Percentiles rank a stretch among this genome's conserved stretches.
Conservation (phyloP, 2,329 filamentous ascomycete species). For the Rhynchosporium agropyri region DNA sequence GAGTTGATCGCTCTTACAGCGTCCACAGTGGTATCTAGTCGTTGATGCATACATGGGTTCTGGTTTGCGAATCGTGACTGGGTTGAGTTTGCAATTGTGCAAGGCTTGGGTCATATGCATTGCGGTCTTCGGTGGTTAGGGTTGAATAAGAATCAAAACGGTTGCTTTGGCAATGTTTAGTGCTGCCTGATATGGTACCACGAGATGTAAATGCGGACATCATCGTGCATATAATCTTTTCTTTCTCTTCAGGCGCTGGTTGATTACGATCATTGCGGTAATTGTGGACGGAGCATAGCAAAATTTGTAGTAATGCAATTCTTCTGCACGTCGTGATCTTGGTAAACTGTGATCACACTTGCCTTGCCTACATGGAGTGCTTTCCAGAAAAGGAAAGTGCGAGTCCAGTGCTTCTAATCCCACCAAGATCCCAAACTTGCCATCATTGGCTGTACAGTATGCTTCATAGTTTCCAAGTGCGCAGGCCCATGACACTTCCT, state of each 20-base stretch:
- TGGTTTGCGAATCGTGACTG: not conserved
- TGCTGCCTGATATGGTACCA: conserved; percentile 1
- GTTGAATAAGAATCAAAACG: not conserved
- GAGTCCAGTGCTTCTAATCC: not conserved
- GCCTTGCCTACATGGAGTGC: not conserved
- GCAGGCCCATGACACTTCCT: too few species aligned
- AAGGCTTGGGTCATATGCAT: not conserved
- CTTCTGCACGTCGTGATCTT: not conserved
- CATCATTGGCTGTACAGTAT: too few species aligned
- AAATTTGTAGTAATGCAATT: not conserved
- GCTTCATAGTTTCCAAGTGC: too few species aligned
- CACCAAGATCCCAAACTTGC: too few species aligned
- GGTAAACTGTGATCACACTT: not conserved
- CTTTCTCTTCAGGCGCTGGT: not conserved
- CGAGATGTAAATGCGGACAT: not conserved
- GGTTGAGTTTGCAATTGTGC: not conserved
- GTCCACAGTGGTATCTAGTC: conserved; percentile 24
- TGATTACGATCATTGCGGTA: not conserved
- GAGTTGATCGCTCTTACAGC: conserved; percentile 35
- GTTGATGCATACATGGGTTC: too few species aligned
- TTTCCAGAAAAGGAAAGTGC: not conserved
- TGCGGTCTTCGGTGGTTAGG: not conserved
- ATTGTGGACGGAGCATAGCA: not conserved
- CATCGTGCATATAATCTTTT: conserved; percentile 4
- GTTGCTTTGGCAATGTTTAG: not conserved